Evolutionary conservation across 768 basidiomycete genomes (phyloP).

Genomic region (Paxillus rubicundulus): DNA sequence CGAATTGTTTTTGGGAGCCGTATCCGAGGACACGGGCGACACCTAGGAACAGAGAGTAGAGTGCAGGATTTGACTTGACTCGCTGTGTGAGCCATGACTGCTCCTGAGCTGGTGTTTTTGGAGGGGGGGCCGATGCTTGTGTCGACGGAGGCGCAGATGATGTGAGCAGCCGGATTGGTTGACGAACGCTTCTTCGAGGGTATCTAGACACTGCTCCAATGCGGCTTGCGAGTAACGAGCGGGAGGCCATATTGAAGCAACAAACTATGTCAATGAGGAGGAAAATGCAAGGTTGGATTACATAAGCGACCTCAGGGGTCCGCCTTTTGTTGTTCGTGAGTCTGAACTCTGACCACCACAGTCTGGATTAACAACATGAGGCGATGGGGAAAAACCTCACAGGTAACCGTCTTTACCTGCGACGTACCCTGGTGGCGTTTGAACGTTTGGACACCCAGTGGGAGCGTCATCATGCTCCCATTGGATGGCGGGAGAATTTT

Average conservation of each 20-base stretch:
- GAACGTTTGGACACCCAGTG: too few species aligned
- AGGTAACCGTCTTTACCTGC: too few species aligned
- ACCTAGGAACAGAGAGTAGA: constrained; percentile 44
- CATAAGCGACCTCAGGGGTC: too few species aligned
- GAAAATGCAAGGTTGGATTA: too few species aligned
- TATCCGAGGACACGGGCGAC: constrained; percentile 58
- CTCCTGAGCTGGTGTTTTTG: constrained; percentile 10
- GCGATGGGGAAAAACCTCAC: too few species aligned
- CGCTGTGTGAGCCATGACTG: constrained; percentile 56
- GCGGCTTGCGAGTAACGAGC: constrained; percentile 11
- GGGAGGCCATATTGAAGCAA: constrained; percentile 11
- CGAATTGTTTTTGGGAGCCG: constrained; percentile 56
- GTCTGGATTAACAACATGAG: too few species aligned
- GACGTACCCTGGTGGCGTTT: too few species aligned
- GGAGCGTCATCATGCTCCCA: too few species aligned
- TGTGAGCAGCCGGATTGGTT: constrained; percentile 11
- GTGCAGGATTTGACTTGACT: constrained; percentile 48
- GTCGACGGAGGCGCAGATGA: constrained; percentile 8
- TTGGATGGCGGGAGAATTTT: too few species aligned
- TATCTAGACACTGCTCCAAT: constrained; percentile 4
- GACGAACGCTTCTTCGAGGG: not conserved
- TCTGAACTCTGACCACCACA: too few species aligned
- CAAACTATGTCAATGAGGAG: too few species aligned
- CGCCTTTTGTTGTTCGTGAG: too few species aligned
- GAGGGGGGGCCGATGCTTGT: constrained; percentile 4